Conservation (phyloP, 192 early-diverging fungal genomes). For the Funneliformis geosporum region DNA sequence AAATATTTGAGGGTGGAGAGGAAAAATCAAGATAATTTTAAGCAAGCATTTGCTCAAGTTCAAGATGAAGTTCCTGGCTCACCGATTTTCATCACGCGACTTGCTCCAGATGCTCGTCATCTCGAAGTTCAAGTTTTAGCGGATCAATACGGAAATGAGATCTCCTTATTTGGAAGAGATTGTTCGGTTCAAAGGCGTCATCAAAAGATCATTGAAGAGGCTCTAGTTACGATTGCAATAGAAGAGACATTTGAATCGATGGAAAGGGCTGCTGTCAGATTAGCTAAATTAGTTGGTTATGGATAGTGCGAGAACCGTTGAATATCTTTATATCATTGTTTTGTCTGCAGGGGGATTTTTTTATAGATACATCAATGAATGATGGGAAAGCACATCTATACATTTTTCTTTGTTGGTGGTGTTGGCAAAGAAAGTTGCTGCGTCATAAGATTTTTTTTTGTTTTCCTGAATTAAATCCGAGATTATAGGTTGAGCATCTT, state of each 20-base stretch:
- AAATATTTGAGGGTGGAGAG: slow-evolving; percentile 99
- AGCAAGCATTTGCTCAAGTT: slow-evolving; percentile 81
- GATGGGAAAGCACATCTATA: no score
- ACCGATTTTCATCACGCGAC: slow-evolving; percentile 98
- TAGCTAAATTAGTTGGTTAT: slow-evolving; percentile 94
- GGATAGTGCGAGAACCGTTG: slow-evolving; percentile 95
- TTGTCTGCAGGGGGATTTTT: no score
- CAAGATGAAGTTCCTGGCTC: slow-evolving; percentile 96
- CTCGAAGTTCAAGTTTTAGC: slow-evolving; percentile 97
- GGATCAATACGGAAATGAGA: slow-evolving; percentile 96
- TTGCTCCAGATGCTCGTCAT: slow-evolving; percentile 92
- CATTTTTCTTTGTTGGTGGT: no score
- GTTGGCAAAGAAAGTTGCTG: no score
- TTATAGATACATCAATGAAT: no score
- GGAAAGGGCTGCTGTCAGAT: slow-evolving; percentile 96
- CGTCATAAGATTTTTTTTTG: slow-evolving; percentile 82
- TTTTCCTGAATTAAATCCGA: slow-evolving; percentile 97
- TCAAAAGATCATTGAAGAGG: slow-evolving; percentile 99
- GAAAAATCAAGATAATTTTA: slow-evolving; percentile 74
- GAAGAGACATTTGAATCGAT: slow-evolving; percentile 79
- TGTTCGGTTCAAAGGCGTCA: slow-evolving; percentile 98
- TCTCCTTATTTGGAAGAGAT: slow-evolving; percentile 97
- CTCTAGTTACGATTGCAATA: slow-evolving; percentile 87
- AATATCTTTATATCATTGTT: slow-evolving; percentile 97
- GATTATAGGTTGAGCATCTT: slow-evolving; percentile 98